Conservation (phyloP, 768 basidiomycete species). For the Hydnomerulius pinastri region DNA sequence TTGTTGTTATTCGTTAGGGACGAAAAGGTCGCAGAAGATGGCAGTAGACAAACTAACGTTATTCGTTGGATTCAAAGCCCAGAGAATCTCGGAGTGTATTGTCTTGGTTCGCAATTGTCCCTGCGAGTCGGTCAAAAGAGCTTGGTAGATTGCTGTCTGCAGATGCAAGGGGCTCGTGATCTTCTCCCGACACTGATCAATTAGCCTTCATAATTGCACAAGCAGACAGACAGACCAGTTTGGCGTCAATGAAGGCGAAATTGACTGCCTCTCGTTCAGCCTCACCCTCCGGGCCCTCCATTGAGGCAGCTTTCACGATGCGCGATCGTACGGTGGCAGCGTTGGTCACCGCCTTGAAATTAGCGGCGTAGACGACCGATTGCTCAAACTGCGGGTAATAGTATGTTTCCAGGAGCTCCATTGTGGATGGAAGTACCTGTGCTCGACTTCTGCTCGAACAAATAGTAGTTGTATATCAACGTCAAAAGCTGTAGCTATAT, state of each 20-base stretch:
- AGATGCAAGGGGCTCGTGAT: slow-evolving; percentile 81
- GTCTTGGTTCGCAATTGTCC: slow-evolving; percentile 76
- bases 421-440: not conserved
- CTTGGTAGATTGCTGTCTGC: slow-evolving; percentile 81
- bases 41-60: slow-evolving; percentile 52
- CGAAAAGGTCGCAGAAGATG: not conserved
- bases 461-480: too few relatives aligned
- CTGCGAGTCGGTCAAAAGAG: slow-evolving; percentile 67
- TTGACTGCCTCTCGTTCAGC: slow-evolving; percentile 76
- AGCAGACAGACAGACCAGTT: slow-evolving; percentile 57
- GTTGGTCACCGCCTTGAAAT: slow-evolving; percentile 71
- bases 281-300: slow-evolving; percentile 61
- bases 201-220: slow-evolving; percentile 1
- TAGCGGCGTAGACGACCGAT: slow-evolving; percentile 54
- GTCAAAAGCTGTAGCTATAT: too few relatives aligned
- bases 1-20: not conserved
- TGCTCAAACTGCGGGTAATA: slow-evolving; percentile 53
- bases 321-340: slow-evolving; percentile 58
- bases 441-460: too few relatives aligned
- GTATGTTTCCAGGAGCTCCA: slow-evolving; percentile 54
- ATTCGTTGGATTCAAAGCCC: slow-evolving; percentile 81
- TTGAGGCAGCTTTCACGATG: slow-evolving; percentile 69
- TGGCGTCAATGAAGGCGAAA: slow-evolving; percentile 89
- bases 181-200: slow-evolving; percentile 41
- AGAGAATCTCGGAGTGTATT: slow-evolving; percentile 90